A percentile compares a stretch with the other conserved stretches of the same genome.
These are phyloP conservation scores for Huntiella bhutanensis DNA, from an alignment of 2,329 filamentous ascomycete species.

Conservation along the genomic window DNA sequence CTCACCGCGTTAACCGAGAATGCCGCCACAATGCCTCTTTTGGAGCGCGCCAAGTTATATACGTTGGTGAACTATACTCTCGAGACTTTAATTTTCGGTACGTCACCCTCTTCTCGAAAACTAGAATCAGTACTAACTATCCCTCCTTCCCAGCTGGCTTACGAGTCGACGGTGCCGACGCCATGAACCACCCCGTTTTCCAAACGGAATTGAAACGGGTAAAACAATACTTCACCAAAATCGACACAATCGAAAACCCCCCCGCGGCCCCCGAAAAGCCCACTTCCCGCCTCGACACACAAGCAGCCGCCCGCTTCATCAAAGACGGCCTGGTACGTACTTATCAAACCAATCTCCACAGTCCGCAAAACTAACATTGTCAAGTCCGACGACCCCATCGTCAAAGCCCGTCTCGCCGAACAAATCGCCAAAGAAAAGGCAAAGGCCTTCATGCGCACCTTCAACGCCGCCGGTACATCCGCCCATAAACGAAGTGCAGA, in stretches of 20 bases:
- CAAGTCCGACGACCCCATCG: conserved; percentile 30
- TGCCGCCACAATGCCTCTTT: conserved; percentile 64
- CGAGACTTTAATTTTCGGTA: conserved; percentile 77
- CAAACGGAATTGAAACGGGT: conserved; percentile 61
- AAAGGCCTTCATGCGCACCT: conserved; percentile 29
- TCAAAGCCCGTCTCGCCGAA: conserved; percentile 33
- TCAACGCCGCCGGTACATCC: conserved; percentile 13
- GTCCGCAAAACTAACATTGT: neutral
- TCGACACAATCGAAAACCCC: conserved; percentile 54
- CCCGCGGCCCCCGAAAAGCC: conserved; percentile 18
- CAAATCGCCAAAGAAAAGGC: conserved; percentile 38
- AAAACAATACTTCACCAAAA: conserved; percentile 83
- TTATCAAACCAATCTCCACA: neutral
- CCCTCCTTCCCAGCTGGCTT: conserved; percentile 40
- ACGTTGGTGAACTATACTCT: conserved; percentile 76
- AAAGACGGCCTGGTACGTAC: conserved; percentile 53
- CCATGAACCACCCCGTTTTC: conserved; percentile 72
- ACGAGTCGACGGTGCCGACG: conserved; percentile 58
- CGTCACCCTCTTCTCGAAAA: conserved; percentile 15
- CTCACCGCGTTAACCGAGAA: conserved; percentile 46
- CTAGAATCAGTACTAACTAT: conserved; percentile 5
- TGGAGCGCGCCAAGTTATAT: conserved; percentile 89
- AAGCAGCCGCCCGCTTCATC: conserved; percentile 64
- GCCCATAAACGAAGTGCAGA: neutral
- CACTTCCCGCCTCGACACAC: conserved; percentile 45